Evolutionary conservation across 179 eudicot species (phyloP).

Genomic region (Beta lomatogona): DNA sequence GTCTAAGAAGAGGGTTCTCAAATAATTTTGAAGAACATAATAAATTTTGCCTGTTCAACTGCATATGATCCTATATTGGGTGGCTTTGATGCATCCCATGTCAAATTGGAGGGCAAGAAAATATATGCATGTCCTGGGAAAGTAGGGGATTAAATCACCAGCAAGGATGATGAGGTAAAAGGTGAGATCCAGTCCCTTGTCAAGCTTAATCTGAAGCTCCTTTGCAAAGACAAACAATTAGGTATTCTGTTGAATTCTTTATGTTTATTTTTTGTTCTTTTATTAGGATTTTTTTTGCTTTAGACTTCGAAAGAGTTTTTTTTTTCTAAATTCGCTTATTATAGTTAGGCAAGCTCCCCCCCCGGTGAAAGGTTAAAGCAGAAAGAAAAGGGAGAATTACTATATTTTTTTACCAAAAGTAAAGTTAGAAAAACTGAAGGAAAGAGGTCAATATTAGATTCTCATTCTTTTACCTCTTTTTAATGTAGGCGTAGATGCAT

Average conservation of each 20-base stretch:
- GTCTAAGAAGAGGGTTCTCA: conserved; percentile 11
- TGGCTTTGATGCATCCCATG: conserved; percentile 28
- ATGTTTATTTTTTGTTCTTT: not conserved
- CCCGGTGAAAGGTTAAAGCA: too few relatives aligned
- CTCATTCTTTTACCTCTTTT: not conserved
- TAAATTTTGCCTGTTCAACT: conserved; percentile 30
- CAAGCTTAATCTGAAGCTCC: conserved; percentile 79
- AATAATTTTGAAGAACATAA: conserved; percentile 9
- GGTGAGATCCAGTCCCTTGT: conserved; percentile 81
- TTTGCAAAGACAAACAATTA: conserved; percentile 51
- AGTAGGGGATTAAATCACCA: conserved; percentile 21
- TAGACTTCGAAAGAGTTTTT: not conserved
- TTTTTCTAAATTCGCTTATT: not conserved
- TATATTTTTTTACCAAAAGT: too few relatives aligned
- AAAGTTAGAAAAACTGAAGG: too few relatives aligned
- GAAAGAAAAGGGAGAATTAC: not conserved
- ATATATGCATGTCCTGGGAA: conserved; percentile 22
- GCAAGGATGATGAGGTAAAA: conserved; percentile 55
- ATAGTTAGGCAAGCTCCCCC: not conserved
- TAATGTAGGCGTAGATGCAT: conserved; percentile 54
- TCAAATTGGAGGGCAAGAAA: conserved; percentile 24
- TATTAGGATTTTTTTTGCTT: not conserved
- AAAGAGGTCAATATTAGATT: not conserved
- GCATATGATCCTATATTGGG: conserved; percentile 23
- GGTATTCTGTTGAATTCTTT: conserved; percentile 45